Evolutionary conservation across 805 yeast genomes (phyloP), one percentile per base, ranked within the genome.

Genomic region (Starmerella apis): DNA sequence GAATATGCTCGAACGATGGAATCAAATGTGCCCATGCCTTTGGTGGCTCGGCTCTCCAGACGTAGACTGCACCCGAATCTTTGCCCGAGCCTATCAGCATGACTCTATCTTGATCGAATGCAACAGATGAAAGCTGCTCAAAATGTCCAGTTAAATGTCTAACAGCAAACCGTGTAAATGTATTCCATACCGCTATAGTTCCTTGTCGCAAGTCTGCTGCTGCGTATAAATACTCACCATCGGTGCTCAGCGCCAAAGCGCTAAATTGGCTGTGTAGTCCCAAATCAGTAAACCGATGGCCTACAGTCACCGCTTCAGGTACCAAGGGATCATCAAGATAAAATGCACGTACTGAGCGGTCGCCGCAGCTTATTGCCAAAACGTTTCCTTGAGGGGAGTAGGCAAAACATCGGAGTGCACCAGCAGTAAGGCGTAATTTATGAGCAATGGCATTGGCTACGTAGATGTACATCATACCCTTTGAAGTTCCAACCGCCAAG

Each of bases 221-320:
- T 3, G 56, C 58, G 23, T 44, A 48, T 33, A 55, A 46, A 30
- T 46, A 50, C 44, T 52, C 51, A 41, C 58, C 58, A 22, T 50
- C 49, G 14, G 28, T 33, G 41, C 52, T 55, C 32, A 52, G 45
- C 19, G 46, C 35, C 8, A 54, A 24, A 1, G 50, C 37, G 14
- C 14, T 25, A 49, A 53, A 55, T 30, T 48, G 52, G 43, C 49
- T 35, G 31, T 43, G 42, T 20, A 50, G 41, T 19, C 49, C 52
- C 8, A 33, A 27, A 22, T 55, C 56, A 19, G 31, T 35, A 47
- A 55, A 48, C 36, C 39, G 38, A 31, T 47, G 54, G 11, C 50
- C 51, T 14, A 52, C 37, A 16, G n/a, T 44, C 10, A 47, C 23
- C n/a, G 6, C 19, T 11, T 28, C 35, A 5, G 47, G 30, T 8